Percentiles rank a stretch among this genome's conserved stretches.
These are phyloP conservation scores for Aegilops umbellulata DNA, from an alignment of 176 grass and related monocot genomes.

Conservation along the genomic window DNA sequence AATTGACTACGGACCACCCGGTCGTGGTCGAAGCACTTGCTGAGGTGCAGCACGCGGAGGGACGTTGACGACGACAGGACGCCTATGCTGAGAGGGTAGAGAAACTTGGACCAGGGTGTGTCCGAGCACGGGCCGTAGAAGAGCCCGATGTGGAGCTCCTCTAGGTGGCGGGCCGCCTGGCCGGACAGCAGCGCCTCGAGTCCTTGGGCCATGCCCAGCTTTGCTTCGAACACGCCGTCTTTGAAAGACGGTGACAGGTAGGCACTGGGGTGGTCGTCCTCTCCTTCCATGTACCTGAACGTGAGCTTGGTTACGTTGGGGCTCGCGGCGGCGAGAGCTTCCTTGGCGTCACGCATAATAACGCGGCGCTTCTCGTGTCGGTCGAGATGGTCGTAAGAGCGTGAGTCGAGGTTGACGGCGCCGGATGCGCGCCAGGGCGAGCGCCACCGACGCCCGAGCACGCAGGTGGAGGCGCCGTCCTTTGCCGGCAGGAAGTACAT, in stretches of 20 bases:
- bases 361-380: neutral
- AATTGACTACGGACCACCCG: neutral
- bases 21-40: neutral
- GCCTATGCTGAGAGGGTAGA: neutral
- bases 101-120: no score
- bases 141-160: neutral
- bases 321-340: neutral
- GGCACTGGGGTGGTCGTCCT: neutral
- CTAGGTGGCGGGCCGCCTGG: neutral
- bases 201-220: neutral
- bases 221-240: no score
- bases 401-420: neutral
- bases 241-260: no score
- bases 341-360: neutral
- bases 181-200: neutral
- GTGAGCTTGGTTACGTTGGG: no score
- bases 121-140: neutral
- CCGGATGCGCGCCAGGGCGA: neutral
- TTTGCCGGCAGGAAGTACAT: neutral
- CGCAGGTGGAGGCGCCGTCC: neutral
- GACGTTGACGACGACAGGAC: neutral
- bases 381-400: neutral
- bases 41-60: neutral
- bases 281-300: no score
- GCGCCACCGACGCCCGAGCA: neutral